These are phyloP conservation scores for Apiospora malaysiana DNA, from an alignment of 2,329 filamentous ascomycete species.

Conservation along the genomic window DNA sequence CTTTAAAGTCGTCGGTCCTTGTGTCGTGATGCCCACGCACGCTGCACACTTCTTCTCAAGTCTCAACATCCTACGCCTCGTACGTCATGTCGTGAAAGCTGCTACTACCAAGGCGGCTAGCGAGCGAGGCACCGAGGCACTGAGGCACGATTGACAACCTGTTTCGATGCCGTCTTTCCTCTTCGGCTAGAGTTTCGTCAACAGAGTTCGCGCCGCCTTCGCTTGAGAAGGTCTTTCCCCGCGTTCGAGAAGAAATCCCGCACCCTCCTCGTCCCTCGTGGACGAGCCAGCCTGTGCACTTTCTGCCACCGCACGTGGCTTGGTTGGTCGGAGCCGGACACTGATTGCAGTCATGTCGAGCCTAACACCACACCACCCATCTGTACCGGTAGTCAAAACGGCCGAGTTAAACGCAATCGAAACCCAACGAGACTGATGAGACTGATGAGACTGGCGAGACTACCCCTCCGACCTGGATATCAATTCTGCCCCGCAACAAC, in stretches of 20 bases:
- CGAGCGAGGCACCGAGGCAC: neutral
- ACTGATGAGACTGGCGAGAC: too few relatives aligned
- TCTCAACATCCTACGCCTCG: neutral
- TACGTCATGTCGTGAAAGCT: neutral
- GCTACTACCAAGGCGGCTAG: neutral
- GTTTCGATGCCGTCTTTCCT: conserved; percentile 2
- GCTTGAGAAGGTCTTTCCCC: conserved; percentile 14
- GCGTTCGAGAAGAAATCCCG: conserved; percentile 18
- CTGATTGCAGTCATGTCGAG: neutral
- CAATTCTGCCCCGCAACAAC: neutral
- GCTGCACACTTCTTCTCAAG: neutral
- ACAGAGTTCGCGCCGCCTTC: conserved; percentile 11
- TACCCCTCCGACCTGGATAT: neutral
- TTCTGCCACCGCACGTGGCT: conserved; percentile 1
- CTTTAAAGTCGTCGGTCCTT: neutral
- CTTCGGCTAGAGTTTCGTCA: neutral
- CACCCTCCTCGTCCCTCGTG: neutral
- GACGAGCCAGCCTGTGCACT: neutral
- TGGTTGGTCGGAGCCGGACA: neutral
- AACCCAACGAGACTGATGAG: conserved; percentile 6
- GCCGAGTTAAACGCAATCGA: neutral
- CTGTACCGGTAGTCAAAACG: neutral
- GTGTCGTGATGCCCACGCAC: conserved; percentile 13
- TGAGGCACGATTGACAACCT: neutral
- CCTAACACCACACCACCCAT: neutral